phyloP scores from a whole-genome alignment of 202 grass and related monocot species.

The Panicum virgatum region DNA sequence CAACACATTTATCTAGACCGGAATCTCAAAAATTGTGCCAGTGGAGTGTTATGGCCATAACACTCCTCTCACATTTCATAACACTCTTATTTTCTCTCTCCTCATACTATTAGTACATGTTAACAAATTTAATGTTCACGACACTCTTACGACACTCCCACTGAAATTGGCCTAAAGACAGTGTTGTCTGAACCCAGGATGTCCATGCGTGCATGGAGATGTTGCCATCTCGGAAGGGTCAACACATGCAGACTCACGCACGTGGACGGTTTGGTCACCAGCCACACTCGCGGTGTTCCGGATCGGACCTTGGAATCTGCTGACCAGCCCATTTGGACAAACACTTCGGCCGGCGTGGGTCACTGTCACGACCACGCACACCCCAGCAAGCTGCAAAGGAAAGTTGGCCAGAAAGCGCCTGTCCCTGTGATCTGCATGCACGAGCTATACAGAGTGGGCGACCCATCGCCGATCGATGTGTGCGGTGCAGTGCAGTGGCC shows the following conservation, averaged over 20 bases:
- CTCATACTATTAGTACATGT: too few species aligned
- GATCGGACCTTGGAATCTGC: conserved; percentile 21
- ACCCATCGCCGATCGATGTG: neutral
- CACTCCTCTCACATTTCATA: too few species aligned
- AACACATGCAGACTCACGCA: conserved; percentile 23
- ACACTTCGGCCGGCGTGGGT: neutral
- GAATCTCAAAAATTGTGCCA: too few species aligned
- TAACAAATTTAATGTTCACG: too few species aligned
- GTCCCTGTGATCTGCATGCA: neutral
- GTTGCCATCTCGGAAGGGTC: neutral
- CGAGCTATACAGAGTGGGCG: neutral
- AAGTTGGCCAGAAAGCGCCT: neutral
- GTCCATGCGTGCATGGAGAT: conserved; percentile 4
- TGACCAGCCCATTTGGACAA: conserved; percentile 17
- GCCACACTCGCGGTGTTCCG: neutral
- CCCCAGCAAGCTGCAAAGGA: neutral
- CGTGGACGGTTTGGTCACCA: conserved; percentile 37
- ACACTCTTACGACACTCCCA: too few species aligned
- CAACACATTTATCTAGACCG: too few species aligned
- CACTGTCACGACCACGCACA: conserved; percentile 1
- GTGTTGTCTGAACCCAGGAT: neutral
- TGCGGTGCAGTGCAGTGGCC: neutral
- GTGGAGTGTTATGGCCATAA: too few species aligned
- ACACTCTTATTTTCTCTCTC: too few species aligned
- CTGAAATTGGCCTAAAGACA: too few species aligned